Evolutionary conservation across 306 rosid genomes (phyloP).

Genomic region (Oxytropis ochrocephala): DNA sequence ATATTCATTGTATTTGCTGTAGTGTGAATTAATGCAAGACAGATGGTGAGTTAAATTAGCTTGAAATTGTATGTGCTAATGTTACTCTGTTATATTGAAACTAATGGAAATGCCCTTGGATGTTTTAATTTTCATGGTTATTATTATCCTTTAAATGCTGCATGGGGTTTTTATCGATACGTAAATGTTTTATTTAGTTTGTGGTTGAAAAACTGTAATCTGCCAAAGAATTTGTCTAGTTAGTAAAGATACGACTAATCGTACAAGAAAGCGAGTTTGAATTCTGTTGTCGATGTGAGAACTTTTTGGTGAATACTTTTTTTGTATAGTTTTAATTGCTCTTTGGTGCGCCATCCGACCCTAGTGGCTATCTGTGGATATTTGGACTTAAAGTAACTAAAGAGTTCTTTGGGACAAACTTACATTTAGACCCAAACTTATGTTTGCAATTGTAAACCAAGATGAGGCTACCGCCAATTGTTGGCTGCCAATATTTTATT

Average conservation of each 20-base stretch:
- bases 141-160: neutral
- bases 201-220: neutral
- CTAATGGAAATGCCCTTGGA: neutral
- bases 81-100: neutral
- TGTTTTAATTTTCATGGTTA: neutral
- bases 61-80: neutral
- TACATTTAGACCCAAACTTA: neutral
- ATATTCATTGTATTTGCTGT: slow-evolving; percentile 6
- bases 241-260: no score
- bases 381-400: no score
- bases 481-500: neutral
- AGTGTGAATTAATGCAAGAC: neutral
- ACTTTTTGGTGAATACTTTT: no score
- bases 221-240: no score
- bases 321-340: no score
- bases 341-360: no score
- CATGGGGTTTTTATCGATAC: neutral
- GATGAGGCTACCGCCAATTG: neutral
- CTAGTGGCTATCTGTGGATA: no score
- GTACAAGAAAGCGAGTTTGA: no score
- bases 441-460: neutral
- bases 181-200: neutral
- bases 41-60: neutral
- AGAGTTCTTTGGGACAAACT: no score
- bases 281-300: no score